Base-by-base conservation (phyloP, 2,329 filamentous ascomycete genomes). In the Dactylellina sp. region DNA sequence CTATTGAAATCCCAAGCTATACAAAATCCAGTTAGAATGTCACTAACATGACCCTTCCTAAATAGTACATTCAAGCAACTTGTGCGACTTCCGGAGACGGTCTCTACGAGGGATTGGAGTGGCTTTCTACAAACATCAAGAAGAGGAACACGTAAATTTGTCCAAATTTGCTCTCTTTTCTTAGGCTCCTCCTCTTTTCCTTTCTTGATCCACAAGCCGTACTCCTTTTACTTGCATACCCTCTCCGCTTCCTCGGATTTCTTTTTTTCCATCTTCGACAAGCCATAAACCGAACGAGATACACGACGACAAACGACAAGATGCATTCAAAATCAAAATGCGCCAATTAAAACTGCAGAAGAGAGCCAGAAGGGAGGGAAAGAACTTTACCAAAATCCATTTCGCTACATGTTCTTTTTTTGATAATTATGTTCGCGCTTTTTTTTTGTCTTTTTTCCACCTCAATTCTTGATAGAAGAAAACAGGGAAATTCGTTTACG, bases 41-140 rank as follows among this genome's bases (percentile, higher is more conserved):
- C 16, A 25, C 79, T 81, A 71, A 81, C 75, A 57, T 18, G 20
- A 14, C 52, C 5, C 18, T 56, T 1, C 22, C 57, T 49, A 12
- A 70, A 50, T 77, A 93, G 94, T 98, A 96, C 88, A 98, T 98
- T 85, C 94, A 98, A 93, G 97, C 94, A 78, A 98, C 95, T 82
- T 98, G 94, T 86, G 94, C 94, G 83, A 98, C 95, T 79, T 97
- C 93, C 78, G 94, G 94, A 88, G 95, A 98, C 84, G 94, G 94
- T 92, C 91, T 98, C 81, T 98, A 98, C 85, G 94, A 98, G 86
- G 94, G 94, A 89, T 92, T 98, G 81, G 93, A 94, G 86, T 94
- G 91, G 91, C 89, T 93, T 81, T 90, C 90, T 83, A 89, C 88
- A 83, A 91, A 90, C 81, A 89, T 95, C 83, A 88, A 89, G 84